Percentiles rank a stretch among this genome's conserved stretches.
These are phyloP conservation scores for Pichiaceae sp. DNA, from an alignment of 1,139 yeast genomes.

Conservation along the genomic window DNA sequence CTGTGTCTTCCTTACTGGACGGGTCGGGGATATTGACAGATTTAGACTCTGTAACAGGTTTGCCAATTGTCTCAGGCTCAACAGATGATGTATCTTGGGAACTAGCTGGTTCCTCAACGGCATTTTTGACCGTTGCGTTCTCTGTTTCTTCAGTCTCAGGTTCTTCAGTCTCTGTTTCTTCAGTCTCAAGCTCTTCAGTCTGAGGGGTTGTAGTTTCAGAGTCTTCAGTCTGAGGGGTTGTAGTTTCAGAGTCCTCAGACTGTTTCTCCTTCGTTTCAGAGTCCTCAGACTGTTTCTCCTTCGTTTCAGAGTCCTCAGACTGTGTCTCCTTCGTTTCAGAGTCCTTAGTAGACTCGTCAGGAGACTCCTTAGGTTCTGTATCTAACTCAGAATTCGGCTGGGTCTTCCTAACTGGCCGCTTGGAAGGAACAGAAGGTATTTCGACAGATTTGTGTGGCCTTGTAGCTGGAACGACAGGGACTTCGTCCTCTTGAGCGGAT, in stretches of 20 bases:
- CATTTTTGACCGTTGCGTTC: too few relatives aligned
- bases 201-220: not conserved
- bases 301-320: not conserved
- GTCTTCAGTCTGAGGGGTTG: not conserved
- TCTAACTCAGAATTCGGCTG: too few relatives aligned
- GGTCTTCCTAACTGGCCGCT: too few relatives aligned
- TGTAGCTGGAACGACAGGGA: not conserved
- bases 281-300: slow-evolving; percentile 1
- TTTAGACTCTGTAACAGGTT: not conserved
- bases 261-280: too few relatives aligned
- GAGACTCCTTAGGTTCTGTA: too few relatives aligned
- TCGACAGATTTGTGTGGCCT: not conserved
- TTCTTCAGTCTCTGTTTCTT: not conserved
- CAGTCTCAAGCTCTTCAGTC: not conserved
- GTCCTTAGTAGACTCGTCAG: too few relatives aligned
- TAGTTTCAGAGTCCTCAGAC: not conserved
- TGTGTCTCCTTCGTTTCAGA: too few relatives aligned
- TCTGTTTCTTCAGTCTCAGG: too few relatives aligned
- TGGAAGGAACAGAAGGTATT: not conserved
- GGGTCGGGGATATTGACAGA: not conserved
- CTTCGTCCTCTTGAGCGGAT: not conserved
- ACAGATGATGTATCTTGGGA: too few relatives aligned
- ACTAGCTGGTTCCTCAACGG: too few relatives aligned
- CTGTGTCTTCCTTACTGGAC: not conserved
- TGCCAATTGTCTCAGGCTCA: too few relatives aligned